A percentile compares a stretch with the other conserved stretches of the same genome.
These are phyloP conservation scores for Penicillium palitans DNA, from an alignment of 2,329 filamentous ascomycete species.

Conservation along the genomic window DNA sequence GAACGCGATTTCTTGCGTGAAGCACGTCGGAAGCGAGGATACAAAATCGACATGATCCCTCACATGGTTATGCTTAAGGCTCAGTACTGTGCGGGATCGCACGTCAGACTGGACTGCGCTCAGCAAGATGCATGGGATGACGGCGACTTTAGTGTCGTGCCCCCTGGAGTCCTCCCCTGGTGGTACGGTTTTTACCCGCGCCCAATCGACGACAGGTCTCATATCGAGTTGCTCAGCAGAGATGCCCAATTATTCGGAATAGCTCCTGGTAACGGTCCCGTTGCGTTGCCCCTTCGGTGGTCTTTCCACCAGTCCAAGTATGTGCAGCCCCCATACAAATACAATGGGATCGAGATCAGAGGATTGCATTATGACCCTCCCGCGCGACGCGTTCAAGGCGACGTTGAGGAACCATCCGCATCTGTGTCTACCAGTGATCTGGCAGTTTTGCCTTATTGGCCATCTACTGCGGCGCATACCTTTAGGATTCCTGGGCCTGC, in stretches of 20 bases:
- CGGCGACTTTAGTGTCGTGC: conserved; percentile 2
- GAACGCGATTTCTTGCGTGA: background rate
- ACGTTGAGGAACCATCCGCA: conserved; percentile 36
- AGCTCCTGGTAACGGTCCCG: background rate
- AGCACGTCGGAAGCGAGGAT: conserved; percentile 3
- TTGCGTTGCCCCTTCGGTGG: conserved; percentile 7
- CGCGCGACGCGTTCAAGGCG: conserved; percentile 26
- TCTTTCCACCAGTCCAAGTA: conserved; percentile 14
- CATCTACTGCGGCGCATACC: conserved; percentile 42
- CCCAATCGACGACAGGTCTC: conserved; percentile 2
- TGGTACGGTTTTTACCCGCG: conserved; percentile 4
- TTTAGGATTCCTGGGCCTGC: conserved; percentile 28
- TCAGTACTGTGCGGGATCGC: background rate
- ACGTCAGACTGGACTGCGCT: background rate
- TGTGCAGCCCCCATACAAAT: conserved; percentile 9
- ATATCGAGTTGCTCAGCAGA: conserved; percentile 4
- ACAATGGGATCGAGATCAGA: conserved; percentile 9
- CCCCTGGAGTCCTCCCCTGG: conserved; percentile 5
- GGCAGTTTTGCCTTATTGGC: conserved; percentile 33
- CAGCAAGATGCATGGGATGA: conserved; percentile 3
- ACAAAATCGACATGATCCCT: background rate
- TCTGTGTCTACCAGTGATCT: conserved; percentile 10
- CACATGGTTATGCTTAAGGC: background rate
- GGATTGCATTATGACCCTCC: conserved; percentile 5
- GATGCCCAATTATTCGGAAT: conserved; percentile 3